Percentiles rank a stretch among this genome's conserved stretches.
Conservation (phyloP, 768 basidiomycete genomes). For the Hysterangium stoloniferum region DNA sequence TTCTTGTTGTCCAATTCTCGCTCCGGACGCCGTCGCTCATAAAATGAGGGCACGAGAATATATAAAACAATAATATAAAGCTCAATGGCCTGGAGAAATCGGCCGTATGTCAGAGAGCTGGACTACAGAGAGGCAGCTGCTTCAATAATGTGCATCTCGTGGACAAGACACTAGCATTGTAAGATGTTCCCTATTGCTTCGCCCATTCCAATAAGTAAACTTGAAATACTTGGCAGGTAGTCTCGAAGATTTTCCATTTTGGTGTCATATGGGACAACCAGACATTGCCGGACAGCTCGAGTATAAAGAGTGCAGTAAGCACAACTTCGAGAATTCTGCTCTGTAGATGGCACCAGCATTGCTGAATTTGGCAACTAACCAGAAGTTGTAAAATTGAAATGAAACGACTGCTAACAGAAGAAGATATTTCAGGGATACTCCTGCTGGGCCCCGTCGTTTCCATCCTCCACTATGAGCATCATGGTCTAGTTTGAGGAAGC, state of each 20-base stretch:
- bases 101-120: constrained; percentile 67
- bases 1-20: not conserved
- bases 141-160: not conserved
- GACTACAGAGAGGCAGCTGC: constrained; percentile 32
- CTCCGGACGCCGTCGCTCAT: constrained; percentile 7
- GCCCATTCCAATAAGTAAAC: constrained; percentile 43
- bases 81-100: constrained; percentile 52
- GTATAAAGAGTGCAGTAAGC: constrained; percentile 47
- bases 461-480: constrained; percentile 52
- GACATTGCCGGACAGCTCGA: constrained; percentile 56
- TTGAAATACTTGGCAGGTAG: constrained; percentile 43
- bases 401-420: constrained; percentile 38
- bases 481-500: constrained; percentile 16
- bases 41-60: constrained; percentile 41
- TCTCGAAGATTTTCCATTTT: constrained; percentile 37
- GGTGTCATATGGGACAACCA: constrained; percentile 34
- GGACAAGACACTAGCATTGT: not conserved
- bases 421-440: constrained; percentile 43
- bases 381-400: constrained; percentile 58
- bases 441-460: constrained; percentile 54
- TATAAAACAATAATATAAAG: constrained; percentile 56
- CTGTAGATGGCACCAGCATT: constrained; percentile 45
- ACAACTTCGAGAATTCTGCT: constrained; percentile 50
- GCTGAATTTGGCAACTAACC: constrained; percentile 36
- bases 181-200: constrained; percentile 49